Base-by-base conservation (phyloP, 306 rosid genomes). In the Crataegus laevigata region DNA sequence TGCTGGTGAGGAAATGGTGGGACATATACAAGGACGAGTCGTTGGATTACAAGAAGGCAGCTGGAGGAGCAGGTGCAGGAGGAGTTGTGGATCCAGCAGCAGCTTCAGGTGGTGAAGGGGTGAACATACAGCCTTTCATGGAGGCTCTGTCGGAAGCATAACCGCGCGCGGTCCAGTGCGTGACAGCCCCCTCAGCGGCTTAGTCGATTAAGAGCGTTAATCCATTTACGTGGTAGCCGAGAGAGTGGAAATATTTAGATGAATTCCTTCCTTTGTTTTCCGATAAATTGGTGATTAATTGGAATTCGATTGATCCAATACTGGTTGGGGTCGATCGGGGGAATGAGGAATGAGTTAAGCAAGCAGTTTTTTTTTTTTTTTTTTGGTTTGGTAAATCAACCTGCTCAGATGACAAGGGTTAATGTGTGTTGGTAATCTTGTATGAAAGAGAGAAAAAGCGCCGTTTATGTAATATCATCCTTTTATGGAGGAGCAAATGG, bases 1-100 rank as follows among this genome's bases (percentile, higher is more conserved):
- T 83, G 89, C 18, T 92, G 67, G 93, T 92, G 42, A 32, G 85
- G 69, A 92, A 83, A 66, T 92, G 97, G 97, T 85, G 93, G 97
- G 91, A 87, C 3, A 77, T 90, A 5, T 88, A 90, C 79, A 45
- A 80, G 1, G 96, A 92, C 30, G 74, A 76, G 38, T 84, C 96
- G 0, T 73, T 90, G 72, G 91, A 90, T n/a, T 85, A 85, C 76
- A 66, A 68, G 58, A 86, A 80, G 29, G 51, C 55, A 2, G 30
- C 59, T 1, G 30, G 30, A 55, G 30, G 42, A 21, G 45, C 29
- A 55, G 79, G 21, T 54, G 75, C 26, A 62, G 76, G 22, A 50
- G 79, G 29, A 0, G 13, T n/a, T 17, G 57, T 11, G 28, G 77
- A 22, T 17, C 77, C 43, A 32, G 84, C 40, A 47, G 54, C 54